A percentile compares a stretch with the other conserved stretches of the same genome.
Evolutionary conservation across 179 eudicot genomes (phyloP).

Genomic region (Spergularia azorica): DNA sequence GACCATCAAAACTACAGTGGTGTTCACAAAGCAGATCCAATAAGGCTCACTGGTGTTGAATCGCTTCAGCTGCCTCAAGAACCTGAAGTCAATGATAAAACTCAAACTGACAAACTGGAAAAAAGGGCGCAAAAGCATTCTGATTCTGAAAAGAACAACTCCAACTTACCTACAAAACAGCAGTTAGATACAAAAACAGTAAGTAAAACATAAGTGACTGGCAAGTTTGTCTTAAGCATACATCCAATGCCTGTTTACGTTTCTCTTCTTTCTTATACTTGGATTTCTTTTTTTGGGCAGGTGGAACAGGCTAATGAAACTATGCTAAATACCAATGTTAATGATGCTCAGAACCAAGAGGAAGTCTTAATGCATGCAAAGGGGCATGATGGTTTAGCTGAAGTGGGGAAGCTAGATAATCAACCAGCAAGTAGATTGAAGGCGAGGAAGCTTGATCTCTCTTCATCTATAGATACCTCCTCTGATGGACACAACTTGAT

Average conservation of each 20-base stretch:
- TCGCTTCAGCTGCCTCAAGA: constrained; percentile 29
- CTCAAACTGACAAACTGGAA: constrained; percentile 24
- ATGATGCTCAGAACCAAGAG: constrained; percentile 17
- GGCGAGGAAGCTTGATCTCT: constrained; percentile 6
- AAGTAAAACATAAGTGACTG: constrained; percentile 20
- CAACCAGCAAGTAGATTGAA: neutral
- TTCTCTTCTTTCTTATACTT: neutral
- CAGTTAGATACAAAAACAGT: constrained; percentile 26
- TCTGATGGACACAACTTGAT: neutral
- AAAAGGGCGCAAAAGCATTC: constrained; percentile 34
- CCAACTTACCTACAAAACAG: constrained; percentile 20
- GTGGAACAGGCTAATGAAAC: constrained; percentile 22
- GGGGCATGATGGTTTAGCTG: constrained; percentile 26
- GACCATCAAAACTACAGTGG: neutral
- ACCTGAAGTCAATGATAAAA: constrained; percentile 19
- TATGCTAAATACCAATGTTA: neutral
- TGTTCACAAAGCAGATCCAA: constrained; percentile 14
- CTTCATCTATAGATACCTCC: constrained; percentile 11
- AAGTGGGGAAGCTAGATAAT: constrained; percentile 8
- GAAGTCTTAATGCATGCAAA: constrained; percentile 17
- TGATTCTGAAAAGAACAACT: constrained; percentile 24
- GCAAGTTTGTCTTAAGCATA: constrained; percentile 10
- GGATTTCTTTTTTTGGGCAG: neutral
- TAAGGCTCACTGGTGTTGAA: constrained; percentile 21
- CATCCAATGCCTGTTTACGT: neutral